phyloP scores from a whole-genome alignment of 176 grass and related monocot genomes.

The Aegilops bicornis region DNA sequence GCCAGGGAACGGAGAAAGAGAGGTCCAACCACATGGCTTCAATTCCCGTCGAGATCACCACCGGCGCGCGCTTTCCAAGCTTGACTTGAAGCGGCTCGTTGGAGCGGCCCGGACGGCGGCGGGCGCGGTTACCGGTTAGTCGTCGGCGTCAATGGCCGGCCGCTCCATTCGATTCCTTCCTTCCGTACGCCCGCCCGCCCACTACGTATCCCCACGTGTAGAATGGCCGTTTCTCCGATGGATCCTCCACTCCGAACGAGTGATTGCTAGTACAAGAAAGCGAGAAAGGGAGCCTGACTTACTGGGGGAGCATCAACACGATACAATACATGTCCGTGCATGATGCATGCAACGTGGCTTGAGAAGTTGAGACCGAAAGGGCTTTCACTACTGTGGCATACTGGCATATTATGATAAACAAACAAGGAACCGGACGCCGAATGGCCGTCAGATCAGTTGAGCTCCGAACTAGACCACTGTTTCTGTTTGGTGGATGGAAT shows the following conservation, averaged over 20 bases:
- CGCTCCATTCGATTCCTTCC: background rate
- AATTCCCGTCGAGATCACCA: conserved; percentile 5
- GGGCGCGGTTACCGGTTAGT: background rate
- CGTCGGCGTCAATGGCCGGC: background rate
- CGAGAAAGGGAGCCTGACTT: background rate
- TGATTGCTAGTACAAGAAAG: background rate
- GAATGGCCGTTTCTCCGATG: background rate
- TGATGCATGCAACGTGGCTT: background rate
- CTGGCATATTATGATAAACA: too few species aligned
- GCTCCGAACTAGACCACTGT: background rate
- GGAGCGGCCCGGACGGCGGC: background rate
- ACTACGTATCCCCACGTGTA: background rate
- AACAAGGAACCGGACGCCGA: background rate
- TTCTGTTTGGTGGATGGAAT: background rate
- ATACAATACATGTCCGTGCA: too few species aligned
- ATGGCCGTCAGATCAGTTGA: background rate
- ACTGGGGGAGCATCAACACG: background rate
- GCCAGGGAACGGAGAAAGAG: background rate
- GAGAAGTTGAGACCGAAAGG: background rate
- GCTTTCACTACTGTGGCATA: background rate
- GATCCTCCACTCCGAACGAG: background rate
- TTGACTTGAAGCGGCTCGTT: background rate
- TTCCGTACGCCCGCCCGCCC: too few species aligned
- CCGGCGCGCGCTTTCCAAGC: background rate
- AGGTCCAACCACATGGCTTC: conserved; percentile 21